Conservation (phyloP, 2,329 filamentous ascomycete species). For the Diaporthe citri region DNA sequence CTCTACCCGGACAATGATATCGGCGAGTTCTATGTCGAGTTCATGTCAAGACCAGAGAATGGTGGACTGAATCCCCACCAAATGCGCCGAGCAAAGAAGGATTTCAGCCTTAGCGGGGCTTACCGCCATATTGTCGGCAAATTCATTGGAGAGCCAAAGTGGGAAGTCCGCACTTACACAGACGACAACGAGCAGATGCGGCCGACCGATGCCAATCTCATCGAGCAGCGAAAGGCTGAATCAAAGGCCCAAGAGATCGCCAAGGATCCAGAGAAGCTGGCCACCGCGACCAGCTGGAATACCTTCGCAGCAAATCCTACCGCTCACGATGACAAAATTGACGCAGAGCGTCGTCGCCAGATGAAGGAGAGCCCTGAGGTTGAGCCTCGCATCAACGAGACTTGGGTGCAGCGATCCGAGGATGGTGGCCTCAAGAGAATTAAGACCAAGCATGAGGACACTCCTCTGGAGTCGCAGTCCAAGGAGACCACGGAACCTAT, state of each 20-base stretch:
- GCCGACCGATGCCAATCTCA: conserved; percentile 83
- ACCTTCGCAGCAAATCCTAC: conserved; percentile 10
- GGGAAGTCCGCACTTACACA: conserved; percentile 77
- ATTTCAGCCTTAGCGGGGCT: conserved; percentile 88
- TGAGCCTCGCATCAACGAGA: conserved; percentile 52
- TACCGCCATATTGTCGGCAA: conserved; percentile 88
- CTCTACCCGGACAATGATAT: conserved; percentile 87
- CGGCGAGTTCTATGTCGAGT: conserved; percentile 84
- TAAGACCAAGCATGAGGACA: conserved; percentile 45
- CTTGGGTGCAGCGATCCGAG: conserved; percentile 55
- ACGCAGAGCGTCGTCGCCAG: conserved; percentile 28
- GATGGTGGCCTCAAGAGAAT: conserved; percentile 57
- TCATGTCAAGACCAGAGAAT: conserved; percentile 86
- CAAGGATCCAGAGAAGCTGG: conserved; percentile 44
- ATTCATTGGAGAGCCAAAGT: conserved; percentile 74
- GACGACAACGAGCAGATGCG: conserved; percentile 86
- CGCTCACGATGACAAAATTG: not conserved
- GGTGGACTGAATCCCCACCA: conserved; percentile 84
- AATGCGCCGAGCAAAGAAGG: conserved; percentile 88
- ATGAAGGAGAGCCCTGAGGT: conserved; percentile 32
- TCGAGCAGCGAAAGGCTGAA: conserved; percentile 60
- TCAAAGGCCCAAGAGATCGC: conserved; percentile 43
- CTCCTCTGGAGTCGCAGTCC: conserved; percentile 8
- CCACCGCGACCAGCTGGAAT: not conserved
- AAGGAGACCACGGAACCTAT: conserved; percentile 20